These are phyloP conservation scores for Pythium utonaiense DNA, from an alignment of 352 stramenopile genomes.

Conservation along the genomic window DNA sequence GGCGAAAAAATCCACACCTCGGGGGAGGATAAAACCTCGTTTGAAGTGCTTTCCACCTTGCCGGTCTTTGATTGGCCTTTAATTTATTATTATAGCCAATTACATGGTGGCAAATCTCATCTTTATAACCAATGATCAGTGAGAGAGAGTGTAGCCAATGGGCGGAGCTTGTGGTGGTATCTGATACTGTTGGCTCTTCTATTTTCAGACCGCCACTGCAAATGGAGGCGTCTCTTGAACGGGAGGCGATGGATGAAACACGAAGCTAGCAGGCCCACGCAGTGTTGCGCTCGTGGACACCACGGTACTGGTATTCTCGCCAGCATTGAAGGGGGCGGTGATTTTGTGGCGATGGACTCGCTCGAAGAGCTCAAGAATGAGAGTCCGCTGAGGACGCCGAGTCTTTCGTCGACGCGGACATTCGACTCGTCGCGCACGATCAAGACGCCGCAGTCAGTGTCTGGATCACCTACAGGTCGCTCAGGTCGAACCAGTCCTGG, in stretches of 20 bases:
- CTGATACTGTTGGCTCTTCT: conserved; percentile 9
- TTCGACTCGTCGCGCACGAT: conserved; percentile 12
- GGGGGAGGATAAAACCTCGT: conserved; percentile 17
- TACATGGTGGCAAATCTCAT: neutral
- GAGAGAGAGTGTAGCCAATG: no score
- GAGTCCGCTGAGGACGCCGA: conserved; percentile 22
- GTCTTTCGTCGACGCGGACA: conserved; percentile 8
- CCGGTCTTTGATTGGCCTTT: conserved; percentile 17
- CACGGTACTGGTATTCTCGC: neutral
- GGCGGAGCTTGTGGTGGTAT: conserved; percentile 3
- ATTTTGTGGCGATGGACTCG: conserved; percentile 23
- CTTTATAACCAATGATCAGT: neutral
- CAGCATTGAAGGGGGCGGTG: no score
- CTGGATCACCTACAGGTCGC: conserved; percentile 16
- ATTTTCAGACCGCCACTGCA: conserved; percentile 9
- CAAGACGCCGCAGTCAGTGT: conserved; percentile 14
- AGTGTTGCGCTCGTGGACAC: neutral
- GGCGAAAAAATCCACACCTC: conserved; percentile 23
- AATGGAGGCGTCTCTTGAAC: neutral
- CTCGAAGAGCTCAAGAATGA: conserved; percentile 26
- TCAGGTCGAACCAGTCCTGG: conserved; percentile 26
- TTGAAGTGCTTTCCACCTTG: conserved; percentile 19
- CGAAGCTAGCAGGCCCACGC: neutral
- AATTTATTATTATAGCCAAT: conserved; percentile 7
- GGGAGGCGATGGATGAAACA: neutral